Evolutionary conservation across 345 rosid genomes (phyloP).

Genomic region (Clarkia xantiana): DNA sequence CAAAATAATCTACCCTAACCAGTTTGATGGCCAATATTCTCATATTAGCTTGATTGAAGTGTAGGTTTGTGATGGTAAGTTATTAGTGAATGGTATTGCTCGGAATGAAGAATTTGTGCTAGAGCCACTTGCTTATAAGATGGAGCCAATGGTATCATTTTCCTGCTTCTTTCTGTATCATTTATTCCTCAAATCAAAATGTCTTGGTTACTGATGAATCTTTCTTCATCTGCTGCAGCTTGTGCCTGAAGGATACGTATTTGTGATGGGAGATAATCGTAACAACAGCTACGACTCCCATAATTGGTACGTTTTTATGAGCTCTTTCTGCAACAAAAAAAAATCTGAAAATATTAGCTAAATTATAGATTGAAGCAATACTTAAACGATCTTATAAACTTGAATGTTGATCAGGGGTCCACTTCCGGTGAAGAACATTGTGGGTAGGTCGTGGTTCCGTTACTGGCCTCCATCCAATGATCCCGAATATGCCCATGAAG

Average conservation of each 20-base stretch:
- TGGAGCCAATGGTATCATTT: conserved; percentile 48
- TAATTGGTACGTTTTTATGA: conserved; percentile 33
- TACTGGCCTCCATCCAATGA: conserved; percentile 26
- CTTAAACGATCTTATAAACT: not conserved
- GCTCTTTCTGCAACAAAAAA: no score
- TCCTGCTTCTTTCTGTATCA: not conserved
- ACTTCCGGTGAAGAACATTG: conserved; percentile 23
- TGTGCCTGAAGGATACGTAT: conserved; percentile 75
- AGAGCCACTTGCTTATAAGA: conserved; percentile 63
- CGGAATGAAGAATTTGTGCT: conserved; percentile 55
- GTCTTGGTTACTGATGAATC: not conserved
- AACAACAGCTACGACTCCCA: conserved; percentile 88
- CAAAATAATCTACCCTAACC: no score
- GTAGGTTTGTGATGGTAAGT: conserved; percentile 59
- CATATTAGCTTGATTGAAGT: not conserved
- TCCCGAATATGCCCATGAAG: not conserved
- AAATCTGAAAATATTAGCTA: no score
- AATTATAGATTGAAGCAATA: not conserved
- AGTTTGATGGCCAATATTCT: no score
- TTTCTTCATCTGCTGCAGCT: conserved; percentile 24
- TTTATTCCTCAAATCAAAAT: not conserved
- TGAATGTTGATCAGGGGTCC: conserved; percentile 21
- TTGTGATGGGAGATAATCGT: conserved; percentile 90
- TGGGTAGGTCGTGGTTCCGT: conserved; percentile 27
- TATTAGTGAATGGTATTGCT: conserved; percentile 48